Evolutionary conservation across 169 alveolate species (phyloP).

Genomic region (Eimeria praecox): DNA sequence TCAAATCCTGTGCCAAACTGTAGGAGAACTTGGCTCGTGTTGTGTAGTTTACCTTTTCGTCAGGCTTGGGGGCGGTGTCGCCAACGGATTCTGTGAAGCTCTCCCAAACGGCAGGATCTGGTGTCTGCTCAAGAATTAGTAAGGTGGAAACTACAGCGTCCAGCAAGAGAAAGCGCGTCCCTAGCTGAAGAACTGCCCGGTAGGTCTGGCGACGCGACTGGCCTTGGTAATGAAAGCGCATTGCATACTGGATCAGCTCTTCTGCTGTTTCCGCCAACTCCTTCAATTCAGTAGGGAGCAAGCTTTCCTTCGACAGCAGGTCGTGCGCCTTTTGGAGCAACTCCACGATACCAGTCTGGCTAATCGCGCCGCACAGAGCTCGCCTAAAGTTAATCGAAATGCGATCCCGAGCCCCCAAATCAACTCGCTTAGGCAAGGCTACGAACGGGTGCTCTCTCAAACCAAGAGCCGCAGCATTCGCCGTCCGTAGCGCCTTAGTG

Average conservation of each 20-base stretch:
- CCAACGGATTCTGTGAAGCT: background rate
- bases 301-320: background rate
- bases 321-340: background rate
- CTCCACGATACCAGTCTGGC: background rate
- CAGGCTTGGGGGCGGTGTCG: background rate
- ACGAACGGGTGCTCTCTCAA: background rate
- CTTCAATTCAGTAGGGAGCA: background rate
- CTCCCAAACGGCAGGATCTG: background rate
- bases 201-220: background rate
- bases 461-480: background rate
- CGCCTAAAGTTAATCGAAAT: background rate
- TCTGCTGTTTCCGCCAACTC: background rate
- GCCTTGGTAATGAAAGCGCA: background rate
- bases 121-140: background rate
- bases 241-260: background rate
- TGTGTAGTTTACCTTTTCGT: background rate
- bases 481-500: background rate
- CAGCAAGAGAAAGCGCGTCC: background rate
- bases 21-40: background rate
- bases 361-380: background rate
- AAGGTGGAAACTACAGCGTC: constrained; percentile 4
- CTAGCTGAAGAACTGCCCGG: background rate
- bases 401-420: background rate
- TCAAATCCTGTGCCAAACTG: background rate
- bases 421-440: background rate